Evolutionary conservation across 805 yeast species (phyloP).

Genomic region (Metschnikowia lochheadii): DNA sequence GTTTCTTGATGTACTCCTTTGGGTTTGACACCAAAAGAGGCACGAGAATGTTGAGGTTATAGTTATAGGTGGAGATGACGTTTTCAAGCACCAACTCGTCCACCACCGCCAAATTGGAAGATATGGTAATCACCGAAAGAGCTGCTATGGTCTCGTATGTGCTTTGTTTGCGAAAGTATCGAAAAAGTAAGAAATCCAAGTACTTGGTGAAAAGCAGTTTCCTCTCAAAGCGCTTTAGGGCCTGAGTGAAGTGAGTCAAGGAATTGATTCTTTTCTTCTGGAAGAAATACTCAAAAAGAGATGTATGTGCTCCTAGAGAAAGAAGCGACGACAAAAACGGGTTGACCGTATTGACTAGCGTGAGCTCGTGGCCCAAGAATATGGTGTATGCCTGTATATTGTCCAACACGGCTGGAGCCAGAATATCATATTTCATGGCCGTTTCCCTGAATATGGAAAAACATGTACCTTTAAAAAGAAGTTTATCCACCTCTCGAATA

Average conservation of each 20-base stretch:
- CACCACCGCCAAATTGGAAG: conserved; percentile 13
- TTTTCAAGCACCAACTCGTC: conserved; percentile 22
- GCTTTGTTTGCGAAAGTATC: conserved; percentile 9
- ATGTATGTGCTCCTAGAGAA: conserved; percentile 18
- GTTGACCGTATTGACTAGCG: conserved; percentile 13
- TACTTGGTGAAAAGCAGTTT: conserved; percentile 20
- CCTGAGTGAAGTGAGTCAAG: conserved; percentile 1
- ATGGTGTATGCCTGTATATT: conserved; percentile 20
- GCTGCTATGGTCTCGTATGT: conserved; percentile 16
- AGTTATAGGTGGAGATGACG: conserved; percentile 14
- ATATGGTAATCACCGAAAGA: conserved; percentile 14
- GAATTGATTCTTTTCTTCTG: neutral
- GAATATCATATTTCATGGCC: conserved; percentile 8
- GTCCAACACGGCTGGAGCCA: conserved; percentile 12
- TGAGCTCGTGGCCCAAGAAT: conserved; percentile 20
- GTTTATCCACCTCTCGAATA: conserved; percentile 32
- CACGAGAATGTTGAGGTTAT: conserved; percentile 7
- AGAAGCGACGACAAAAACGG: conserved; percentile 21
- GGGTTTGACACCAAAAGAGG: conserved; percentile 8
- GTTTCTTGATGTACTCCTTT: neutral
- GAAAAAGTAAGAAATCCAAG: conserved; percentile 8
- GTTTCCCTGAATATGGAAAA: conserved; percentile 26
- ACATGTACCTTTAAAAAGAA: conserved; percentile 33
- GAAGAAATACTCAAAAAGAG: conserved; percentile 25
- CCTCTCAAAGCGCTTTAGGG: conserved; percentile 26